Evolutionary conservation across 2,329 filamentous ascomycete species (phyloP).

Genomic region (Cordyceps fumosorosea): DNA sequence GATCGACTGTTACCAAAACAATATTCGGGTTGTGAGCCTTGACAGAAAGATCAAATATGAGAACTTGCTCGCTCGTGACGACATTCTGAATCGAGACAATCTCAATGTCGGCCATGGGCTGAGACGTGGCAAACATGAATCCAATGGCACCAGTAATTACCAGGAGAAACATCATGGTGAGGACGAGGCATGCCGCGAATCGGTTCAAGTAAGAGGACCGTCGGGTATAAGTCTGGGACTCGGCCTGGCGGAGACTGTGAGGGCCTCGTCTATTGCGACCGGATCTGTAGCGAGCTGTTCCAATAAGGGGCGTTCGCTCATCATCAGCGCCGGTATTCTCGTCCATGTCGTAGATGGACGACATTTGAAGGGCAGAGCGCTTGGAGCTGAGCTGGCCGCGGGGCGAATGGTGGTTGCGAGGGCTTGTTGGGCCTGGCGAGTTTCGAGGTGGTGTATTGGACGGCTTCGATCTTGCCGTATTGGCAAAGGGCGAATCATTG

Average conservation of each 20-base stretch:
- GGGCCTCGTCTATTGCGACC: constrained; percentile 51
- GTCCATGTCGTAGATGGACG: constrained; percentile 70
- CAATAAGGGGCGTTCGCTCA: constrained; percentile 77
- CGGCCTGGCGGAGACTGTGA: constrained; percentile 60
- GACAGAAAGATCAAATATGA: constrained; percentile 89
- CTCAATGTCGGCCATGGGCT: constrained; percentile 72
- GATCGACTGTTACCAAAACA: constrained; percentile 76
- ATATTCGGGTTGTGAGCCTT: constrained; percentile 89
- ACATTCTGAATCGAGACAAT: constrained; percentile 82
- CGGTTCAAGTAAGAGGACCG: constrained; percentile 59
- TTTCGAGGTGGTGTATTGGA: constrained; percentile 50
- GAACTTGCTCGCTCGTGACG: constrained; percentile 84
- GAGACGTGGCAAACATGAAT: constrained; percentile 87
- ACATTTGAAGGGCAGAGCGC: constrained; percentile 51
- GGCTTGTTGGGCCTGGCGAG: constrained; percentile 64
- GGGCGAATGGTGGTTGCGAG: constrained; percentile 44
- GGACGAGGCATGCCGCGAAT: constrained; percentile 78
- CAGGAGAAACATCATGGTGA: constrained; percentile 74
- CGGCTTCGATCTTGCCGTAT: constrained; percentile 57
- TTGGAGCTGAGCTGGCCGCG: constrained; percentile 33
- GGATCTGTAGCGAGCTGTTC: constrained; percentile 51
- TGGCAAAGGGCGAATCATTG: constrained; percentile 71
- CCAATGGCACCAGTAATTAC: constrained; percentile 79
- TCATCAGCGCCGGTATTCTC: constrained; percentile 74
- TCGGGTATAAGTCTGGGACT: constrained; percentile 62